phyloP scores from a whole-genome alignment of 352 stramenopile species.

The Pythium brassicae region DNA sequence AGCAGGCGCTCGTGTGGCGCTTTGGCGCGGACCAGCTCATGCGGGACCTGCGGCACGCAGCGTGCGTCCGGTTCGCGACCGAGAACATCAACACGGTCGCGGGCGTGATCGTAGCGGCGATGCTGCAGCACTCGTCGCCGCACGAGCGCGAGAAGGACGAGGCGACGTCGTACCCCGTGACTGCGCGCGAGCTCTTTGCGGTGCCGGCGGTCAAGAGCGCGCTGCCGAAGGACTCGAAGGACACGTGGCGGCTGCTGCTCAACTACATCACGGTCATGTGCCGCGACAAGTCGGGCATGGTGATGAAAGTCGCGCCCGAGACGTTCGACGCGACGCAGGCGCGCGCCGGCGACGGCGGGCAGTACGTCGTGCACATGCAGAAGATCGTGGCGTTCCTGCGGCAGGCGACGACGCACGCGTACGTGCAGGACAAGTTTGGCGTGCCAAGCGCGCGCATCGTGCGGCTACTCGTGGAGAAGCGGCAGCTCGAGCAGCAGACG shows the following conservation, averaged over 20 bases:
- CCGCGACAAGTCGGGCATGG: slow-evolving; percentile 85
- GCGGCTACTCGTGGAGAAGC: slow-evolving; percentile 79
- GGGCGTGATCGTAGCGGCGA: slow-evolving; percentile 70
- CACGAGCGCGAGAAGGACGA: slow-evolving; percentile 82
- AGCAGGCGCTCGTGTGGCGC: slow-evolving; percentile 79
- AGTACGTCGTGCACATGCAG: slow-evolving; percentile 88
- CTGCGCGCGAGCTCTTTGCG: slow-evolving; percentile 69
- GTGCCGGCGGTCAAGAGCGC: slow-evolving; percentile 68
- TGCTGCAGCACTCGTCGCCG: slow-evolving; percentile 77
- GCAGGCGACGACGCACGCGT: slow-evolving; percentile 76
- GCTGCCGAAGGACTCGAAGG: slow-evolving; percentile 68
- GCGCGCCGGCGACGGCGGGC: slow-evolving; percentile 68
- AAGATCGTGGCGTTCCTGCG: slow-evolving; percentile 82
- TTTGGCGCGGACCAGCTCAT: slow-evolving; percentile 74
- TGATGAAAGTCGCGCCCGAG: slow-evolving; percentile 77
- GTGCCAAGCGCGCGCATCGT: slow-evolving; percentile 81
- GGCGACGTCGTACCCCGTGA: slow-evolving; percentile 69
- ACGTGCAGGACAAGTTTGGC: slow-evolving; percentile 79
- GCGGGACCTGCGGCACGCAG: slow-evolving; percentile 73
- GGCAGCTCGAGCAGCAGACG: slow-evolving; percentile 83
- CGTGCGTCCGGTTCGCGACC: slow-evolving; percentile 74
- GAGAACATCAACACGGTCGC: slow-evolving; percentile 86
- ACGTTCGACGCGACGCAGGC: slow-evolving; percentile 56
- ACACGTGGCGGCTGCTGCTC: slow-evolving; percentile 79
- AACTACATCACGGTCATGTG: slow-evolving; percentile 90